phyloP scores from a whole-genome alignment of 2,329 filamentous ascomycete genomes.

The Alternaria arborescens region DNA sequence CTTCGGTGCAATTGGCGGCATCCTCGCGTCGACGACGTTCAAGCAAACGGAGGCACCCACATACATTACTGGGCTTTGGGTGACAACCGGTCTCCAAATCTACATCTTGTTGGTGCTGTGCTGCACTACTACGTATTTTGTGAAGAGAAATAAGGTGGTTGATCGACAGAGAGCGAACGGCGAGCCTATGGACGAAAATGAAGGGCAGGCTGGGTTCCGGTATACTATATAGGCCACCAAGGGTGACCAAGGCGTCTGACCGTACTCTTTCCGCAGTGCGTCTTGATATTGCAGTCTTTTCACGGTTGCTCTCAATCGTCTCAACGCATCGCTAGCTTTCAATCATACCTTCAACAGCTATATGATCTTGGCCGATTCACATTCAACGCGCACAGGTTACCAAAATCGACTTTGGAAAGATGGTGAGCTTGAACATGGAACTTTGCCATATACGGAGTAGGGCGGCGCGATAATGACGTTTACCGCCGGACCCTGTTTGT shows the following conservation, averaged over 20 bases:
- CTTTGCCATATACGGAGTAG: neutral
- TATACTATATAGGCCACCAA: conserved; percentile 15
- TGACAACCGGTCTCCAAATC: conserved; percentile 28
- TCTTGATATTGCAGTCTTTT: neutral
- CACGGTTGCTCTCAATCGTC: neutral
- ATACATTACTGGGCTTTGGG: conserved; percentile 33
- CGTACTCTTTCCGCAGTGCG: neutral
- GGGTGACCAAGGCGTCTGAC: neutral
- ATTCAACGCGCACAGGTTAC: neutral
- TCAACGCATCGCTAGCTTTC: neutral
- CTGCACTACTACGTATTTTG: conserved; percentile 23
- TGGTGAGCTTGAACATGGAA: neutral
- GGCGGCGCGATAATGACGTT: conserved; percentile 5
- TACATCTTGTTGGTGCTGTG: conserved; percentile 25
- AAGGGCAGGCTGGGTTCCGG: conserved; percentile 32
- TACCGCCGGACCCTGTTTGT: conserved; percentile 1
- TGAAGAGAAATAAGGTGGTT: conserved; percentile 25
- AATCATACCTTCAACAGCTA: neutral
- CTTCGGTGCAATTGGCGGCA: conserved; percentile 38
- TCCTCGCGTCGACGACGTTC: conserved; percentile 34
- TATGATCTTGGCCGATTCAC: neutral
- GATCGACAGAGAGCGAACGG: conserved; percentile 22
- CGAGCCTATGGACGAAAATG: conserved; percentile 23
- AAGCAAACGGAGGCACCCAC: conserved; percentile 30
- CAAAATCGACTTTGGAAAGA: neutral